A percentile compares a stretch with the other conserved stretches of the same genome.
These are phyloP conservation scores for Aureobasidium subglaciale DNA, from an alignment of 2,329 filamentous ascomycete genomes.

Conservation along the genomic window DNA sequence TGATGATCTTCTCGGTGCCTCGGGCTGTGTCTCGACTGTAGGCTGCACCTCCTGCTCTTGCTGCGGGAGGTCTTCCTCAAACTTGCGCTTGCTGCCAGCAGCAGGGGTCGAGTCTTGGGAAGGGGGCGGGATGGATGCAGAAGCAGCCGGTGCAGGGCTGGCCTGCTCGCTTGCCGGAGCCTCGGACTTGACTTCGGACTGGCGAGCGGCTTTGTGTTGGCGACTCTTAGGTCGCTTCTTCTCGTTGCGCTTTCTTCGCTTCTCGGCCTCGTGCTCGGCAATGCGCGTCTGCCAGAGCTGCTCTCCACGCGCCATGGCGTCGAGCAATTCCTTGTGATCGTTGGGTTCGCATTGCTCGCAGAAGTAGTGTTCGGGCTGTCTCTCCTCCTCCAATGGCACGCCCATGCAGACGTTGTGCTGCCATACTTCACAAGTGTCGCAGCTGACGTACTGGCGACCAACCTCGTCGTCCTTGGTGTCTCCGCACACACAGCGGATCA, in stretches of 20 bases:
- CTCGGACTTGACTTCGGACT: slow-evolving; percentile 22
- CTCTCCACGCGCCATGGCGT: slow-evolving; percentile 71
- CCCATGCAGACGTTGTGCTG: slow-evolving; percentile 97
- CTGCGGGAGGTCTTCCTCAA: slow-evolving; percentile 20
- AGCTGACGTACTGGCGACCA: slow-evolving; percentile 89
- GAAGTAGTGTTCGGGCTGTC: slow-evolving; percentile 77
- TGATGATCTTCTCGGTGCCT: slow-evolving; percentile 9
- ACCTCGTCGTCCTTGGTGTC: slow-evolving; percentile 79
- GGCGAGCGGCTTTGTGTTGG: slow-evolving; percentile 26
- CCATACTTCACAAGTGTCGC: slow-evolving; percentile 88
- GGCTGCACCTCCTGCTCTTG: background rate
- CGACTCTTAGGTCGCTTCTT: slow-evolving; percentile 56
- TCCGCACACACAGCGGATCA: slow-evolving; percentile 91
- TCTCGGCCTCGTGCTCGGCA: slow-evolving; percentile 52
- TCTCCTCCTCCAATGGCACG: slow-evolving; percentile 65
- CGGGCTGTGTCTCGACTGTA: background rate
- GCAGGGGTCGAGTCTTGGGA: slow-evolving; percentile 14
- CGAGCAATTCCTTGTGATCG: slow-evolving; percentile 73
- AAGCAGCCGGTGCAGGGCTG: slow-evolving; percentile 6
- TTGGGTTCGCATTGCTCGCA: slow-evolving; percentile 85
- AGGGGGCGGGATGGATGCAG: slow-evolving; percentile 5
- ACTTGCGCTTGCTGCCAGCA: slow-evolving; percentile 27
- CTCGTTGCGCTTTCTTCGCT: slow-evolving; percentile 44
- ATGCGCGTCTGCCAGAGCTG: slow-evolving; percentile 72
- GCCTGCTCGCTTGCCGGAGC: slow-evolving; percentile 4